Evolutionary conservation across 805 yeast genomes (phyloP), one percentile per base, ranked within the genome.

Genomic region (Starmera amethionina): DNA sequence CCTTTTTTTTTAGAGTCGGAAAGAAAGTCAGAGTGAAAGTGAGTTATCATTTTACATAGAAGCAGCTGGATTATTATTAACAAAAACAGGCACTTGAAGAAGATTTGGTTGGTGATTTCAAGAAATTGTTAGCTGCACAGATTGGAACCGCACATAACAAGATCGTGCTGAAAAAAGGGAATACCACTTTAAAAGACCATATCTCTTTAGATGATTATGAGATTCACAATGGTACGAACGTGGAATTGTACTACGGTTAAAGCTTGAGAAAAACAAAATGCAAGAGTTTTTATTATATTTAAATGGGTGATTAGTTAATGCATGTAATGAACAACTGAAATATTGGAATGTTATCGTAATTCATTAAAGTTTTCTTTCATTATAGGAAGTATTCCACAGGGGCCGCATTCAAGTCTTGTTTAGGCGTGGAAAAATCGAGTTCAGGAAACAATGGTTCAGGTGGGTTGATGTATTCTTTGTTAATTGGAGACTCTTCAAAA

Each of bases 401-500:
- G 44, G 64, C 63, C 25, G 62, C 60, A 35, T 46, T 50, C 13
- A 48, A 37, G n/a, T 44, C 44, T 13, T 14, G 19, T 18, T 39
- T 39, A 15, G 40, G 40, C 22, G n/a, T 35, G 12, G 37, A 25
- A 8, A 19, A 25, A 15, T 36, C 33, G 34, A 8, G 37, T 33
- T 32, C 42, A 43, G 51, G 18, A n/a, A 35, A 42, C 52, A 30
- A 40, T n/a, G 52, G 55, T 34, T 54, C 58, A 36, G 58, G 55
- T 2, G 58, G 49, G 12, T 34, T 34, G 11, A 25, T 16, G 15
- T 34, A 34, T 47, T 74, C 74, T 39, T 79, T 82, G 56, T 89
- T 88, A 52, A 88, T 97, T 0, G 97, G 97, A 8, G 97, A 93
- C 12, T 96, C 97, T 47, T 87, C 97, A 61, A 93, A 93, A 2